phyloP scores from a whole-genome alignment of 2,329 filamentous ascomycete genomes.

The Lachnellula subtilissima region DNA sequence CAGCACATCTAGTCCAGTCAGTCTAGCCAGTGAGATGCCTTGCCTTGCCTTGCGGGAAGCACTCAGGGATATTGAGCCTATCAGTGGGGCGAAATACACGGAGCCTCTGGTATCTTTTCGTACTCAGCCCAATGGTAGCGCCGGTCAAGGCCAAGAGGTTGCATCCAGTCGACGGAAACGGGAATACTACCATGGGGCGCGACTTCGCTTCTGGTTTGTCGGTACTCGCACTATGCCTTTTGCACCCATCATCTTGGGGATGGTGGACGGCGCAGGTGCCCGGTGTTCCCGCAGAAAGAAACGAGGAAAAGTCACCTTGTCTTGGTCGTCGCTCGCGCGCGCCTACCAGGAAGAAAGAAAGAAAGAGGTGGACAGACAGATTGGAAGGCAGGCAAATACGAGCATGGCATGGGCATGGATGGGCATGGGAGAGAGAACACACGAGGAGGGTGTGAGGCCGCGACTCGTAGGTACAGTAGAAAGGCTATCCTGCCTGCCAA shows the following conservation, averaged over 20 bases:
- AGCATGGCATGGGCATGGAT: not conserved
- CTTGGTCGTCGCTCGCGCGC: not conserved
- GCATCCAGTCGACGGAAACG: not conserved
- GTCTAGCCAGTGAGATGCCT: not conserved
- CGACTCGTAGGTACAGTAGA: not conserved
- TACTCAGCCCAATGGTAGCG: not conserved
- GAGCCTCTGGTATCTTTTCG: not conserved
- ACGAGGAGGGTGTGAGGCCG: not conserved
- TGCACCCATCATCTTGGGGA: no score
- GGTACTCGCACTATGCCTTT: not conserved
- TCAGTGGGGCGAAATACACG: not conserved
- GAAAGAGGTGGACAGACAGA: not conserved
- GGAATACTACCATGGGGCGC: not conserved
- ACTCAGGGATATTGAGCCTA: not conserved
- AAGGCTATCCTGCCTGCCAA: not conserved
- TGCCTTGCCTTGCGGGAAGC: not conserved
- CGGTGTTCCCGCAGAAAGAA: no score
- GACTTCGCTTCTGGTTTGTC: not conserved
- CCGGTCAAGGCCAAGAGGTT: not conserved
- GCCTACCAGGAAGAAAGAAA: not conserved
- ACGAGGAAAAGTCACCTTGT: not conserved
- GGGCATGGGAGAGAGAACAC: not conserved
- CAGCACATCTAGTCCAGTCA: not conserved
- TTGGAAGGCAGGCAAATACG: not conserved
- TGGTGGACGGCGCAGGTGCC: no score